Evolutionary conservation across 305 asterid species (phyloP).

Genomic region (Fraxinus xanthoxyloides): DNA sequence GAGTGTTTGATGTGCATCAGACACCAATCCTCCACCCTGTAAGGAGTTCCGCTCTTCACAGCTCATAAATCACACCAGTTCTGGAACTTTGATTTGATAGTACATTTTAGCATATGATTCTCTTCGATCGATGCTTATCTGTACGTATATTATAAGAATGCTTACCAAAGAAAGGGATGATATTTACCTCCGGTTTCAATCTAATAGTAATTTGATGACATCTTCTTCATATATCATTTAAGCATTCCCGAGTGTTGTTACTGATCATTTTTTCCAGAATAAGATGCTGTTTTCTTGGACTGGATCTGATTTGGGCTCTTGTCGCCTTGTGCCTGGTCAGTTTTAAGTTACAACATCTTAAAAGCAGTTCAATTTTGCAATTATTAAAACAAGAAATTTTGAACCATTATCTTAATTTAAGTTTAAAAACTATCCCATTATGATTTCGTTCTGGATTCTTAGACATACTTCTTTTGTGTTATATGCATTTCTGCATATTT

Average conservation of each 20-base stretch:
- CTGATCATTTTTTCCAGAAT: slow-evolving; percentile 41
- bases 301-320: too few species aligned
- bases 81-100: not conserved
- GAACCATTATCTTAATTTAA: too few species aligned
- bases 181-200: not conserved
- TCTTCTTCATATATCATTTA: slow-evolving; percentile 15
- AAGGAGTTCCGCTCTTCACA: not conserved
- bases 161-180: not conserved
- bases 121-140: not conserved
- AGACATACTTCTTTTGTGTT: not conserved
- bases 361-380: too few species aligned
- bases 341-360: too few species aligned
- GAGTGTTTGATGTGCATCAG: not conserved
- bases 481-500: not conserved
- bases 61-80: not conserved
- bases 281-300: slow-evolving; percentile 84
- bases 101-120: not conserved
- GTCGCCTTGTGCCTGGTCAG: too few species aligned
- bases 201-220: not conserved
- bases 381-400: too few species aligned
- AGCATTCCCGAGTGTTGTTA: slow-evolving; percentile 11
- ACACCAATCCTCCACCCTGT: not conserved
- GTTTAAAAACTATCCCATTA: not conserved
- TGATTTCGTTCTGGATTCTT: not conserved
- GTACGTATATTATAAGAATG: not conserved